Base-by-base conservation (phyloP, 2,329 filamentous ascomycete species). In the Arthrinium phaeospermum region DNA sequence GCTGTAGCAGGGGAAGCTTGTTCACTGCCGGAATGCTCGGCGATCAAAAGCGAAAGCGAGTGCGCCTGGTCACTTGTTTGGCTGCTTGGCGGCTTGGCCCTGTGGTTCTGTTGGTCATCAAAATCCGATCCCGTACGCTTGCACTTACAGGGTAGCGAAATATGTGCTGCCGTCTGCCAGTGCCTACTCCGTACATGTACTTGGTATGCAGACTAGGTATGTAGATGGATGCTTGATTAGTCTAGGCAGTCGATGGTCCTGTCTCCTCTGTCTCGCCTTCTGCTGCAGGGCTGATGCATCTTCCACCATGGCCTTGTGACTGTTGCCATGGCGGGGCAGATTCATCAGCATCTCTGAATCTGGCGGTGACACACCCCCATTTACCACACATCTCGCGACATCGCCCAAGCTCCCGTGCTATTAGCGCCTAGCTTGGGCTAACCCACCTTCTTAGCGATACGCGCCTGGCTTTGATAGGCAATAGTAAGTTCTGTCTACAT, bases 261-360 rank as follows among this genome's bases (percentile, higher is more conserved):
- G 16, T n/a, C 24, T 53, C 3, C 24, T 30, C 6, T n/a, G 37
- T 61, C 16, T 61, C 19, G 16, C 53, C 53, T 37, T 30, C 53
- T 61, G n/a, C 53, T 61, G 34, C 57, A 64, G 22, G 57, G 57
- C 57, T 41, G 30, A 64, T 64, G 57, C 57, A 41, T 64, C 57
- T 14, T 13, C 19, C 34, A 64, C 41, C 51, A 41, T 64, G 57
- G 53, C 53, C 53, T 61, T 61, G 53, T 61, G 53, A 61, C 30
- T 61, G 30, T 34, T 37, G 34, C 27, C 53, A n/a, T 12, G 22
- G 53, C 30, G 53, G 53, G 51, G 53, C 10, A n/a, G 19, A 64
- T 64, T 37, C 57, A 64, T 51, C 49, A 14, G 49, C 49, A 41
- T 64, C 22, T 57, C 13, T 64, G 57, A 13, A 64, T 64, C 30